Base-by-base conservation (phyloP, 225 moss, liverwort and hornwort genomes). In the Anthoceros angustus region DNA sequence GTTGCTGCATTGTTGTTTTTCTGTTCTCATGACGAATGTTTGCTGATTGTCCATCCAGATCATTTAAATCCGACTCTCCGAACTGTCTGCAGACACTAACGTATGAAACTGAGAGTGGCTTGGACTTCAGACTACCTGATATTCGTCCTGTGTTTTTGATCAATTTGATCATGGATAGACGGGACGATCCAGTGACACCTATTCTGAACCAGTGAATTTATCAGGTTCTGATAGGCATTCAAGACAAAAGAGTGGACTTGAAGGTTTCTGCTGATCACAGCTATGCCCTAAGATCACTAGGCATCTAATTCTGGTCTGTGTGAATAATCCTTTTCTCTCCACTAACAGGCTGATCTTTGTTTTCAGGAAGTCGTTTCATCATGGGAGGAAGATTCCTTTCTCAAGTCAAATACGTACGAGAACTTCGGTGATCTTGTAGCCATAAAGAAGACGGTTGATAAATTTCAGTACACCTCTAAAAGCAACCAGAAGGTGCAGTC, bases 371-470 rank as follows among this genome's bases (percentile, higher is more conserved):
- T 98, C 61, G 98, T 98, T 64, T 67, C 92, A 32, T 98, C 92
- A 40, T 92, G 92, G 68, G 89, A 92, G 77, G 89, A 98, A 74
- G 98, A 98, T 71, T 77, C 79, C 8, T 98, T 98, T 68, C 92
- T 89, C 78, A 89, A 92, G 76, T 77, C 82, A 61, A 98, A 98
- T 50, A 98, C 92, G 98, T 89, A 77, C 42, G 98, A 98, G 62
- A 98, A 92, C 64, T 98, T 98, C 71, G 98, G 98, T 73, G 92
- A 98, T 69, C 79, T 98, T 74, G 98, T 88, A 43, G 92, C 92
- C 49, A 98, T 92, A 64, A 98, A 98, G 79, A 98, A 73, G 76
- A 87, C 92, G 78, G 98, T 98, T 69, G 92, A 98, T 73, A 91
- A 98, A 72, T 89, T 98, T 60, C 92, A 98, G 70, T 74, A 84